Percentiles rank a stretch among this genome's conserved stretches.
Conservation (phyloP, 2,329 filamentous ascomycete species). For the Ophiostoma triangulosporum region DNA sequence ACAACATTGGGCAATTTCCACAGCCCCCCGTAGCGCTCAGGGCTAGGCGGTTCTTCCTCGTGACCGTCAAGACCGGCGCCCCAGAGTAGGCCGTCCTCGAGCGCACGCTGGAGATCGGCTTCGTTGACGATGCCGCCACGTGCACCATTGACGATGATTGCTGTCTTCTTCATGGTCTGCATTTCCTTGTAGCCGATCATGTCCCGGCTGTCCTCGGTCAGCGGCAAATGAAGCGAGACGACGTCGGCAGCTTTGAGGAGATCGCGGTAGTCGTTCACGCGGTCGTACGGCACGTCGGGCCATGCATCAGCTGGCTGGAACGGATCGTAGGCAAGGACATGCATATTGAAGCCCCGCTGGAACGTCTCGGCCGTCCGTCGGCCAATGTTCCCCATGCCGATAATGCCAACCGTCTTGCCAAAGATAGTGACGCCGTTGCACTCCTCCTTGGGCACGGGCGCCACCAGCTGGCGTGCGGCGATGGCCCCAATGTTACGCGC, state of each 20-base stretch:
- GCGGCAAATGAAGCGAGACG: conserved; percentile 22
- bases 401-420: conserved; percentile 23
- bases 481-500: conserved; percentile 19
- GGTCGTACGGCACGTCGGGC: conserved; percentile 9
- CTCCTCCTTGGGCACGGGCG: not conserved
- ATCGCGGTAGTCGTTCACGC: conserved; percentile 18
- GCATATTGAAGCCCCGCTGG: conserved; percentile 19
- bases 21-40: conserved; percentile 17
- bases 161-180: conserved; percentile 17
- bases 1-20: conserved; percentile 17
- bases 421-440: conserved; percentile 17
- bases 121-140: conserved; percentile 23
- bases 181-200: conserved; percentile 20
- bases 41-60: conserved; percentile 19
- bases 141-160: conserved; percentile 22
- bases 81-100: conserved; percentile 19
- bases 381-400: conserved; percentile 26
- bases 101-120: conserved; percentile 9
- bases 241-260: conserved; percentile 21
- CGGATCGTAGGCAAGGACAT: conserved; percentile 24
- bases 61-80: conserved; percentile 21
- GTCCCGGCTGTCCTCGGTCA: conserved; percentile 17
- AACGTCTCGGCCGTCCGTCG: conserved; percentile 22
- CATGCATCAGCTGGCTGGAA: conserved; percentile 15
- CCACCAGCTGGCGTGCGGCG: conserved; percentile 17